Base-by-base conservation (phyloP, 495 filamentous ascomycete species). In the Sabuloglossum arenarium region DNA sequence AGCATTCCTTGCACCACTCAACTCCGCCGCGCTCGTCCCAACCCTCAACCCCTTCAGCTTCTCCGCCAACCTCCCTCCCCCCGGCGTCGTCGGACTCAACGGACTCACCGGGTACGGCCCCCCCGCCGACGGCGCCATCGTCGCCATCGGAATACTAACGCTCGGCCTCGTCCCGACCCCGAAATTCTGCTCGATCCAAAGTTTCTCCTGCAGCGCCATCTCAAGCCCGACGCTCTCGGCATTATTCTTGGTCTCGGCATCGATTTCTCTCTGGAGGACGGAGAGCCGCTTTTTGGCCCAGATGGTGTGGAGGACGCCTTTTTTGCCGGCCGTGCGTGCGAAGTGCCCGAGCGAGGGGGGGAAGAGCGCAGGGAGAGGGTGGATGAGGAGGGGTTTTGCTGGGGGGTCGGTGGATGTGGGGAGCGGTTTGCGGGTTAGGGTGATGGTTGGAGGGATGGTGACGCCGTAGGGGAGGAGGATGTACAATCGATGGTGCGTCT, bases 101-200 rank as follows among this genome's bases (percentile, higher is more conserved):
- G 54, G 31, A 52, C 63, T 69, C 49, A 63, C 55, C 57, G 68
- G 74, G 43, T 66, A 67, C 59, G 64, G 60, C 63, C 28, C 55
- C 58, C 54, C 61, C 56, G 64, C 60, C 24, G 66, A 59, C 14
- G 62, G n/a, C 37, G 59, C 56, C 34, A 64, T 63, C 30, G 65
- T 64, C 3, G 66, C 54, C 3, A 64, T 61, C 66, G 60, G 21
- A 61, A 57, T 60, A 55, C 6, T 34, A 46, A 54, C 47, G 55
- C 54, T 56, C 16, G n/a, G 32, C 11, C 28, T 45, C 2, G 69
- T 62, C 42, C 56, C 64, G 1, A 88, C 71, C 0, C 85, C 84
- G 65, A 88, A 91, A 59, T 87, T 83, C 29, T 76, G 67, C 64
- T 86, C 79, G 42, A 93, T 84, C 85, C 85, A 89, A 56, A 81